A percentile compares a stretch with the other conserved stretches of the same genome.
These are phyloP conservation scores for Mycena sp. DNA, from an alignment of 1,284 basidiomycete species.

Conservation along the genomic window DNA sequence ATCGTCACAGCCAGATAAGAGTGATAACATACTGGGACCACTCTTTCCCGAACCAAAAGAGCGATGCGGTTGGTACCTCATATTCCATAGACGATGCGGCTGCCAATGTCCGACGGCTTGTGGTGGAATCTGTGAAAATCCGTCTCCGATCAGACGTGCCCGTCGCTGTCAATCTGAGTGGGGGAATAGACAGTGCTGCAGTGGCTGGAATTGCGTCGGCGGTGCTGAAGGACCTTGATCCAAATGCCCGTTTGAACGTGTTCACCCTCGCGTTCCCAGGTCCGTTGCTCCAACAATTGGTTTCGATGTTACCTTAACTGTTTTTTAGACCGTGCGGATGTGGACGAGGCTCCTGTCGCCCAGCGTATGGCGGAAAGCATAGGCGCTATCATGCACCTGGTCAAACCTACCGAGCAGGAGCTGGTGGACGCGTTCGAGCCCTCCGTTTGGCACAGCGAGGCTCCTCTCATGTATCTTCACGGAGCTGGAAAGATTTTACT, in stretches of 20 bases:
- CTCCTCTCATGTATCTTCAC: conserved; percentile 29
- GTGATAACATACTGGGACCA: conserved; percentile 17
- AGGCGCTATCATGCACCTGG: conserved; percentile 30
- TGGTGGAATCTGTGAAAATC: conserved; percentile 13
- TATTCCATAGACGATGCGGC: not conserved
- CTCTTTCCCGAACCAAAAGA: not conserved
- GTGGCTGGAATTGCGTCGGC: conserved; percentile 37
- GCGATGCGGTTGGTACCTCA: not conserved
- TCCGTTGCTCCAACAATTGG: not conserved
- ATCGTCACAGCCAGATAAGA: conserved; percentile 13
- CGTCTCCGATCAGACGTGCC: conserved; percentile 21
- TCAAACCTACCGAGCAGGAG: conserved; percentile 33
- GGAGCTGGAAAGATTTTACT: conserved; percentile 36
- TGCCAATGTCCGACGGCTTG: conserved; percentile 4
- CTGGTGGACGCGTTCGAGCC: conserved; percentile 36
- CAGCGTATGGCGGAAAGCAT: conserved; percentile 33
- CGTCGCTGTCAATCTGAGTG: conserved; percentile 37
- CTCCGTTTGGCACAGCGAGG: conserved; percentile 34
- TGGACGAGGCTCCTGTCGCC: conserved; percentile 17
- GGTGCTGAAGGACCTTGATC: conserved; percentile 5
- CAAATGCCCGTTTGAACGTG: conserved; percentile 8
- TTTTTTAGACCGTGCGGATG: conserved; percentile 5
- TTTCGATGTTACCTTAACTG: not conserved
- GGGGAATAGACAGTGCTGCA: conserved; percentile 39
- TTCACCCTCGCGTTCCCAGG: conserved; percentile 22